Evolutionary conservation across 768 basidiomycete species (phyloP).

Genomic region (Macrolepiota fuliginosa): DNA sequence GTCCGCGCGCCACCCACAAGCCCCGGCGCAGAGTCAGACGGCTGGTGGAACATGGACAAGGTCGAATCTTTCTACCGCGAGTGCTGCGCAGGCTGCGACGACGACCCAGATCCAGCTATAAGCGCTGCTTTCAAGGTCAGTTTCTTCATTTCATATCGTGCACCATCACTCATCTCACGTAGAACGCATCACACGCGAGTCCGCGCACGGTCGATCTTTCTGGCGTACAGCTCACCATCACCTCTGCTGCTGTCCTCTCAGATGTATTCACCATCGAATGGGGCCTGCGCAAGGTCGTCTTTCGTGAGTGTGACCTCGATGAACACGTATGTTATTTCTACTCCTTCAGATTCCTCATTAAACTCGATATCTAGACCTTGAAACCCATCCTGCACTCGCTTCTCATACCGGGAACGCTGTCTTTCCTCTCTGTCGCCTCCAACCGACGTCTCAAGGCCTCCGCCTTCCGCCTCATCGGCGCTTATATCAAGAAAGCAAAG

Average conservation of each 20-base stretch:
- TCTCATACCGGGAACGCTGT: constrained; percentile 76
- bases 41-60: constrained; percentile 85
- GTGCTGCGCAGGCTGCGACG: constrained; percentile 78
- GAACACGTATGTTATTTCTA: constrained; percentile 54
- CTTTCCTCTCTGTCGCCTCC: constrained; percentile 82
- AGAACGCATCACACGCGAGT: constrained; percentile 51
- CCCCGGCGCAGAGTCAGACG: constrained; percentile 38
- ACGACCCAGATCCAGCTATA: constrained; percentile 61
- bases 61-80: constrained; percentile 87
- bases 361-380: constrained; percentile 47
- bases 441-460: constrained; percentile 76
- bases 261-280: constrained; percentile 93
- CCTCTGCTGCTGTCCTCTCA: constrained; percentile 76
- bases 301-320: constrained; percentile 87
- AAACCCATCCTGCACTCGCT: constrained; percentile 91
- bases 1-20: constrained; percentile 52
- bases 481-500: constrained; percentile 78
- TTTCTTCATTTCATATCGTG: constrained; percentile 1
- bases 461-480: constrained; percentile 78
- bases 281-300: constrained; percentile 82
- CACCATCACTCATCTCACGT: constrained; percentile 7
- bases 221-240: constrained; percentile 67
- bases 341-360: background rate
- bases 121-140: constrained; percentile 70
- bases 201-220: constrained; percentile 82